phyloP scores from a whole-genome alignment of 306 rosid genomes.

The Sechiopsis laciniata region DNA sequence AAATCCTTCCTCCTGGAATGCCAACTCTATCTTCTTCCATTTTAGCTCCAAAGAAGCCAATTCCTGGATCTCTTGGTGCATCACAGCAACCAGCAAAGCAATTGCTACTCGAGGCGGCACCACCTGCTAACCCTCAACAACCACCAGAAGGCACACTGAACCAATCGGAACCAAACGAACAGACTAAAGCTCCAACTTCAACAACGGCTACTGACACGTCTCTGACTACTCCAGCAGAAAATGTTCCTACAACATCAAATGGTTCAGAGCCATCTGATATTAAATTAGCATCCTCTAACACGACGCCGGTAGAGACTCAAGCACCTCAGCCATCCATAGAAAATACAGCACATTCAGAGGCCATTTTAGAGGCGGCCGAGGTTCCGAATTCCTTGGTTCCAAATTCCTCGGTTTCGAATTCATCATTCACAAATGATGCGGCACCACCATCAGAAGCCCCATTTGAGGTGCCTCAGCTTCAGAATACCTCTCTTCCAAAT shows the following conservation, averaged over 20 bases:
- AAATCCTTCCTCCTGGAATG: constrained; percentile 96
- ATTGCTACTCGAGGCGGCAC: constrained; percentile 62
- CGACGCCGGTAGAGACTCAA: constrained; percentile 31
- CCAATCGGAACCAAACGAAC: constrained; percentile 33
- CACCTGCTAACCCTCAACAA: constrained; percentile 45
- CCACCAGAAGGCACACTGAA: constrained; percentile 37
- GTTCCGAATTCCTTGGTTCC: constrained; percentile 5
- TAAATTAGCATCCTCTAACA: constrained; percentile 20
- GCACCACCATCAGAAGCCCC: constrained; percentile 32
- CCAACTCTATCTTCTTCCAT: constrained; percentile 60
- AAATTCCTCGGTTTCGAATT: constrained; percentile 1
- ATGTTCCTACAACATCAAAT: neutral
- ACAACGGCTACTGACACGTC: constrained; percentile 28
- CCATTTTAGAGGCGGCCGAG: constrained; percentile 23
- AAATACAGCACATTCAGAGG: constrained; percentile 34
- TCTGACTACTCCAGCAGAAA: constrained; percentile 26
- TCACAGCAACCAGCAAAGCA: constrained; percentile 61
- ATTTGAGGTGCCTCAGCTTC: constrained; percentile 26
- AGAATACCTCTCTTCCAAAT: neutral
- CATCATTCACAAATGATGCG: constrained; percentile 23
- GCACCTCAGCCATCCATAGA: constrained; percentile 19
- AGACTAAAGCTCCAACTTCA: constrained; percentile 16
- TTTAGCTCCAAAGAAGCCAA: constrained; percentile 62
- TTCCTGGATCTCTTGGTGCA: constrained; percentile 46
- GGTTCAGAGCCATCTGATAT: constrained; percentile 30